Evolutionary conservation across 1,284 basidiomycete genomes (phyloP).

Genomic region (Ceratobasidium sp.): DNA sequence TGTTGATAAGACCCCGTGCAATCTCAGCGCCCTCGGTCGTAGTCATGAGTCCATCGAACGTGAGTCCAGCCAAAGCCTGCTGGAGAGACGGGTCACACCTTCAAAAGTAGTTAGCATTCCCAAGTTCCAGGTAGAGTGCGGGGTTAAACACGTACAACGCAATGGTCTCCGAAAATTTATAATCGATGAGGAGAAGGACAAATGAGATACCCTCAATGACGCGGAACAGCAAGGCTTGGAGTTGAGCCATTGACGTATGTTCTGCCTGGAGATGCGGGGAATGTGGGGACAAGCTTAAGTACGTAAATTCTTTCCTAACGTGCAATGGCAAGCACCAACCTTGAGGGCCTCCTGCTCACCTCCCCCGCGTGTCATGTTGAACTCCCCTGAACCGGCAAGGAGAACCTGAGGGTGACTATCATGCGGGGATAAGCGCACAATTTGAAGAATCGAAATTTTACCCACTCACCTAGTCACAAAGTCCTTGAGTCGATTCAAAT

Average conservation of each 20-base stretch:
- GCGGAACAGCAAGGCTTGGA: slow-evolving; percentile 76
- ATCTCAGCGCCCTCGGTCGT: slow-evolving; percentile 80
- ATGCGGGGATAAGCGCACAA: not conserved
- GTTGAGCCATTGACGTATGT: slow-evolving; percentile 75
- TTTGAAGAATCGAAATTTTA: slow-evolving; percentile 12
- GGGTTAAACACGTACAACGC: slow-evolving; percentile 62
- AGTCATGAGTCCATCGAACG: slow-evolving; percentile 85
- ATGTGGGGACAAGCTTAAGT: slow-evolving; percentile 29
- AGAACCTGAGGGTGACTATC: slow-evolving; percentile 80
- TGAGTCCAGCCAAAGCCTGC: slow-evolving; percentile 69
- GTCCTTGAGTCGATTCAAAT: slow-evolving; percentile 75
- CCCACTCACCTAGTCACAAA: slow-evolving; percentile 61
- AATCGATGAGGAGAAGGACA: slow-evolving; percentile 88
- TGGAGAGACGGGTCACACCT: slow-evolving; percentile 77
- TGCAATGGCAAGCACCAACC: slow-evolving; percentile 54
- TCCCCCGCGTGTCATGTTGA: slow-evolving; percentile 60
- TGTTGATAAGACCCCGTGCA: slow-evolving; percentile 88
- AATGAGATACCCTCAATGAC: slow-evolving; percentile 94
- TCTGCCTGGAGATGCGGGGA: slow-evolving; percentile 64
- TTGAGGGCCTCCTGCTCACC: slow-evolving; percentile 84
- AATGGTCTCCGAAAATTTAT: slow-evolving; percentile 86
- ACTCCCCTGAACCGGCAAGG: slow-evolving; percentile 73
- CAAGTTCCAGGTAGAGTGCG: not conserved
- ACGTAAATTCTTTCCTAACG: slow-evolving; percentile 4
- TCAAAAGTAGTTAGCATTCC: slow-evolving; percentile 20